Evolutionary conservation across 352 stramenopile genomes (phyloP).

Genomic region (Globisporangium barbulae): DNA sequence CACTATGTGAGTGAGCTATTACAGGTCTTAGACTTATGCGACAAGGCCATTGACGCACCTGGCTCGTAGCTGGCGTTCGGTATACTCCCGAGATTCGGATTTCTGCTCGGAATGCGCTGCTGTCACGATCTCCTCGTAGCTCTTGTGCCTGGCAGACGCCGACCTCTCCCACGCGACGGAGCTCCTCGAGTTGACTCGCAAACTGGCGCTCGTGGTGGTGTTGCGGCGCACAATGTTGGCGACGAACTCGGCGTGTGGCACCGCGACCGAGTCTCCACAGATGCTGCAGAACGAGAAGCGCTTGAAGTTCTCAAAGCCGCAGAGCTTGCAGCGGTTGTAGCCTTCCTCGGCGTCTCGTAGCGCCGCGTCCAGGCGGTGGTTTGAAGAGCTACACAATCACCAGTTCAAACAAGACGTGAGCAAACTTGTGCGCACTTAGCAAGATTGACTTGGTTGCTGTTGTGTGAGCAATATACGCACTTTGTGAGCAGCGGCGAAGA

Average conservation of each 20-base stretch:
- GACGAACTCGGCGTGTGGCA: background rate
- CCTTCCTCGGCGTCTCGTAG: background rate
- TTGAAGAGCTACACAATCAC: background rate
- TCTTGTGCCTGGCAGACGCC: no score
- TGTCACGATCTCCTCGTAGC: background rate
- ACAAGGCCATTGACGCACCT: background rate
- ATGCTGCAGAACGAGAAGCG: slow-evolving; percentile 59
- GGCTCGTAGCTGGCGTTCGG: background rate
- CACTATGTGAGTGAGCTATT: no score
- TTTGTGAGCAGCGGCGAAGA: background rate
- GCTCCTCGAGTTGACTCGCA: no score
- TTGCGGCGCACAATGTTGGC: background rate
- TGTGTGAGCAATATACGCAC: background rate
- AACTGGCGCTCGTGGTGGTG: background rate
- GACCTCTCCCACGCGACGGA: no score
- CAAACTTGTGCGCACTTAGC: background rate
- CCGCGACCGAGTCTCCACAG: slow-evolving; percentile 50
- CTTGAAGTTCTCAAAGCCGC: slow-evolving; percentile 77
- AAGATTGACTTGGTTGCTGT: background rate
- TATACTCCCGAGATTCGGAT: background rate
- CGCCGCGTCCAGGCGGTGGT: background rate
- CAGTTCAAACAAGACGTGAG: background rate
- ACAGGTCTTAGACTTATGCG: no score
- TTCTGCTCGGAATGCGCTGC: background rate
- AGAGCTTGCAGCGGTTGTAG: slow-evolving; percentile 14